phyloP scores from a whole-genome alignment of 2,329 filamentous ascomycete genomes.

The Nannizzia gypsea region DNA sequence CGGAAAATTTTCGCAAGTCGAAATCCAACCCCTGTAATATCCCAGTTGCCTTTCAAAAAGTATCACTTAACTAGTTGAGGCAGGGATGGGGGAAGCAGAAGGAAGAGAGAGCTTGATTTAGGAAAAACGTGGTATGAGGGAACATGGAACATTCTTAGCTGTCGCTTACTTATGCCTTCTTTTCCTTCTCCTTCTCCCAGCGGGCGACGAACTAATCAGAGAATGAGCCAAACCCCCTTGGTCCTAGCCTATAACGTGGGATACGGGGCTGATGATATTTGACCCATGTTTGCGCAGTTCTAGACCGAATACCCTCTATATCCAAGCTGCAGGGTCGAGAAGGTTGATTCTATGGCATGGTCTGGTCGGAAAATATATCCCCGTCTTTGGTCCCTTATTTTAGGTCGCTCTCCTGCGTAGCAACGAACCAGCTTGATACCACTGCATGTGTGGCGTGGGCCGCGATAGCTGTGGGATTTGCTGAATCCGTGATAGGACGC shows the following conservation, averaged over 20 bases:
- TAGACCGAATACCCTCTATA: neutral
- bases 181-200: neutral
- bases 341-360: neutral
- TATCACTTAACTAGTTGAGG: too few species aligned
- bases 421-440: neutral
- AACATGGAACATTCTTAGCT: neutral
- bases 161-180: neutral
- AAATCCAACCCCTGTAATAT: too few species aligned
- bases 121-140: neutral
- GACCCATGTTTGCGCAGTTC: neutral
- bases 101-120: too few species aligned
- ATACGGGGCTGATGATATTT: neutral
- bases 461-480: neutral
- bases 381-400: neutral
- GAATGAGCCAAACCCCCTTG: neutral
- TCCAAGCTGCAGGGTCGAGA: neutral
- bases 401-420: neutral
- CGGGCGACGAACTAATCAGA: neutral
- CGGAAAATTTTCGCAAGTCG: too few species aligned
- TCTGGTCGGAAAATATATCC: slow-evolving; percentile 1
- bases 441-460: neutral
- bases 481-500: neutral
- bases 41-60: too few species aligned
- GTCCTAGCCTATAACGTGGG: neutral
- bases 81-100: too few species aligned